Evolutionary conservation across 371 early-diverging fungal genomes (phyloP), one percentile per base, ranked within the genome.

Genomic region (Blakeslea trispora): DNA sequence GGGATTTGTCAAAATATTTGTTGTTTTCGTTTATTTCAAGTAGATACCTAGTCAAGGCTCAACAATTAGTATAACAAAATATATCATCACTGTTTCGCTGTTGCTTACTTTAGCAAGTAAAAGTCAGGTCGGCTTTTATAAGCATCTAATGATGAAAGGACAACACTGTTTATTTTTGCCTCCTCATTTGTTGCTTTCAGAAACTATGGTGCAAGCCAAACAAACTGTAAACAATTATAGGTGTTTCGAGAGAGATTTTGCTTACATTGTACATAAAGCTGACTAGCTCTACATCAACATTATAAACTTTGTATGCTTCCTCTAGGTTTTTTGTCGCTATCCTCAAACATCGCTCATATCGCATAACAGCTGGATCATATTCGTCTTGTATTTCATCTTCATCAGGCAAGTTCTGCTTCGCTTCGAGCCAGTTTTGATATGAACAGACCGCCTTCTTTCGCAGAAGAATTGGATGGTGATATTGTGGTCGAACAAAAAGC

Each of bases 371-470:
- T 24, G 19, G 23, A 43, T 49, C 35, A 7, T 42, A 18, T 6
- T 14, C 23, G 35, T 56, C 49, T 15, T 42, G 35, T 13, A 42
- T 32, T 2, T 48, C 53, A 3, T 59, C 54, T 23, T 53, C 49
- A 19, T 53, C 60, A 1, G 60, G 54, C 8, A 59, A 2, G 13
- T 13, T 11, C 8, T 24, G 15, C 13, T 48, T 42, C 7, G 53
- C 48, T 34, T 13, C 8, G 1, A 47, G 6, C 60, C 60, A 59
- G 14, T 42, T 9, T n/a, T 49, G 15, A 42, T 59, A 59, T 2
- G 43, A 15, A 42, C 54, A 53, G 0, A 59, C 13, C 3, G 60
- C 60, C 35, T 47, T 19, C 10, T 59, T 59, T 43, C 60, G 53
- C 7, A 47, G 17, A 1, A 59, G 3, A 11, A 53, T 53, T 18